These are phyloP conservation scores for Zea luxurians DNA, from an alignment of 176 grass and related monocot genomes.

Conservation along the genomic window DNA sequence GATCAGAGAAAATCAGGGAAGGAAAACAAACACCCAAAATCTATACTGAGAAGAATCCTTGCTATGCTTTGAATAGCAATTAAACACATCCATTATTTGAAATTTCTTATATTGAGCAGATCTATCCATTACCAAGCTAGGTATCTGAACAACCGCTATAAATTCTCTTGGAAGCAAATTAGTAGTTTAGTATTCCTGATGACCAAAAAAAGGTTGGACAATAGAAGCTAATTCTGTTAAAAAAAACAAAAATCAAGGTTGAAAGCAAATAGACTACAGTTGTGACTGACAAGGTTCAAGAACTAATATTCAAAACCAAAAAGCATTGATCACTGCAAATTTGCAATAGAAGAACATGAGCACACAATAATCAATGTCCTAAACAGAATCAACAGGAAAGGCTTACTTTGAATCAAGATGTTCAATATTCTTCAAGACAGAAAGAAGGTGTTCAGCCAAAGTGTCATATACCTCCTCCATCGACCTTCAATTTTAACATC, in stretches of 20 bases:
- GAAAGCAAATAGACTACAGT: background rate
- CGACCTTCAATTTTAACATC: conserved; percentile 52
- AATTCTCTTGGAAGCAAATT: background rate
- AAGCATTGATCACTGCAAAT: background rate
- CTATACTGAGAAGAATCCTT: conserved; percentile 4
- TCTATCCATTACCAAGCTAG: background rate
- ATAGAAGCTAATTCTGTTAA: background rate
- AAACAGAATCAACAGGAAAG: conserved; percentile 10
- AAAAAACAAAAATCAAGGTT: conserved; percentile 1
- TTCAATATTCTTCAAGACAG: conserved; percentile 42
- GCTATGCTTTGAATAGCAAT: background rate
- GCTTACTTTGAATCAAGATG: conserved; percentile 74
- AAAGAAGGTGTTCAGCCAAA: conserved; percentile 76
- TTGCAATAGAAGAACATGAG: background rate
- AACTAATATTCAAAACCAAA: background rate
- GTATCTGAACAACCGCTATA: background rate
- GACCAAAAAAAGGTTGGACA: background rate
- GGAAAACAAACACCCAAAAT: background rate
- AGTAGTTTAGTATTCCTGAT: background rate
- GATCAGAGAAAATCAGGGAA: background rate
- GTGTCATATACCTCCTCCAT: conserved; percentile 82
- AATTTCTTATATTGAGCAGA: background rate
- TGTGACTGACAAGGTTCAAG: conserved; percentile 3
- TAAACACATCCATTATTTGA: background rate
- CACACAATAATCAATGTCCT: background rate